phyloP scores from a whole-genome alignment of 2,329 filamentous ascomycete species.

The Pezicula rhizophila region DNA sequence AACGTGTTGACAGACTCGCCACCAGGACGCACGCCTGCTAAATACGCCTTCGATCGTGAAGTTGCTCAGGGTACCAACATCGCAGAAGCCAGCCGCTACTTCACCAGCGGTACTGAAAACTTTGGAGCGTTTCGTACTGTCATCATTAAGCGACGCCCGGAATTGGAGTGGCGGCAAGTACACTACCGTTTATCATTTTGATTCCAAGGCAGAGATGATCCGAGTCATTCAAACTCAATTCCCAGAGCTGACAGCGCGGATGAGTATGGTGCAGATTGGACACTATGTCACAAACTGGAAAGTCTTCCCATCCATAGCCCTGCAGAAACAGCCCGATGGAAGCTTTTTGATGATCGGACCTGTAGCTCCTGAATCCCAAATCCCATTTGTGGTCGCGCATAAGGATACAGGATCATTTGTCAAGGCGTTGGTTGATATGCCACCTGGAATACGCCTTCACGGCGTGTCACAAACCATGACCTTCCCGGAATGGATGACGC shows the following conservation, averaged over 20 bases:
- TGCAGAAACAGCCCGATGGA: slow-evolving; percentile 2
- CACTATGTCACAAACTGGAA: slow-evolving; percentile 25
- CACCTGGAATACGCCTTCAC: slow-evolving; percentile 3
- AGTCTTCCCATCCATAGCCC: background rate
- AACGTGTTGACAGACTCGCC: background rate
- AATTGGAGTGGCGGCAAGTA: slow-evolving; percentile 30
- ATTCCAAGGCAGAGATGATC: slow-evolving; percentile 25
- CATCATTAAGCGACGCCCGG: slow-evolving; percentile 16
- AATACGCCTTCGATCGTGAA: slow-evolving; percentile 38
- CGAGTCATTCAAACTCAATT: slow-evolving; percentile 16
- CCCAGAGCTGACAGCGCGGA: slow-evolving; percentile 18
- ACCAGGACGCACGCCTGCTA: background rate
- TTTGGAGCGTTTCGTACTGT: slow-evolving; percentile 16
- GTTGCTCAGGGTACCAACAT: slow-evolving; percentile 28
- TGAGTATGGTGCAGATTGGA: slow-evolving; percentile 26
- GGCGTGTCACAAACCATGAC: slow-evolving; percentile 2
- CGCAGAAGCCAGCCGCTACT: slow-evolving; percentile 28
- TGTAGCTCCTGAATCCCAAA: background rate
- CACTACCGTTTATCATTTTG: slow-evolving; percentile 28
- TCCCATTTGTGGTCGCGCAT: slow-evolving; percentile 18
- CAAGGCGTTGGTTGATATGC: slow-evolving; percentile 7
- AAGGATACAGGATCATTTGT: slow-evolving; percentile 24
- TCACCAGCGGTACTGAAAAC: slow-evolving; percentile 26
- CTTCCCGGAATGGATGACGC: slow-evolving; percentile 2
- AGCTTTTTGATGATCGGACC: background rate